phyloP scores from a whole-genome alignment of 2,329 filamentous ascomycete species.

The Blastomyces gilchristii region DNA sequence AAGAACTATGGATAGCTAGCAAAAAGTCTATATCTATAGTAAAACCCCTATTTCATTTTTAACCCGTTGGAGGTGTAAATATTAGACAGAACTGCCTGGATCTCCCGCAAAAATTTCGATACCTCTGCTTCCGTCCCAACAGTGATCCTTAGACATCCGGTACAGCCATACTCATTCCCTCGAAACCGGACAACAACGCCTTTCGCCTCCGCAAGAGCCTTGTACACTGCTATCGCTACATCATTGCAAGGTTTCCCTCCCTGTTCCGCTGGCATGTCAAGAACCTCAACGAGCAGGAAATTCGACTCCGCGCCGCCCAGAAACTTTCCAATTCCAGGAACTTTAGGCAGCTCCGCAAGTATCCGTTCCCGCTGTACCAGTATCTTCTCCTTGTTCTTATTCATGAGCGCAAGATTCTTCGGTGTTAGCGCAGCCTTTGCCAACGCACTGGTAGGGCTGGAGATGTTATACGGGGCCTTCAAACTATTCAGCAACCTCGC shows the following conservation, averaged over 20 bases:
- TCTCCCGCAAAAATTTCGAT: conserved; percentile 60
- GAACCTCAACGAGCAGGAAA: conserved; percentile 82
- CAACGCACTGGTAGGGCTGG: conserved; percentile 73
- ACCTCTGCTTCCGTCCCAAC: conserved; percentile 85
- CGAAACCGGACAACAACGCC: conserved; percentile 91
- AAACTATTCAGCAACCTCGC: conserved; percentile 76
- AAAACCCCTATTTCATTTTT: background rate
- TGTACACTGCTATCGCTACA: conserved; percentile 69
- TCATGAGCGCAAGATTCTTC: conserved; percentile 63
- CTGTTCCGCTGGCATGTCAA: conserved; percentile 48
- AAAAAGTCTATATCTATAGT: background rate
- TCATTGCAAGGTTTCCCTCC: conserved; percentile 66
- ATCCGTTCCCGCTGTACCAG: conserved; percentile 67
- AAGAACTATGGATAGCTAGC: background rate
- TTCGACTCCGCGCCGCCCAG: conserved; percentile 74
- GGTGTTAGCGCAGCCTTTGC: conserved; percentile 61
- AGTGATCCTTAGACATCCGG: conserved; percentile 82
- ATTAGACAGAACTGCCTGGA: conserved; percentile 45
- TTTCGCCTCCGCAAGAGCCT: conserved; percentile 69
- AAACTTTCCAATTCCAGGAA: conserved; percentile 70
- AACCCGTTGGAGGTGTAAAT: conserved; percentile 29
- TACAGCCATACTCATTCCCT: conserved; percentile 82
- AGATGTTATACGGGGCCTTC: conserved; percentile 94
- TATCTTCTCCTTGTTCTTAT: conserved; percentile 56
- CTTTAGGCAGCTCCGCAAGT: conserved; percentile 58